phyloP scores from a whole-genome alignment of 1,139 yeast species.

The Waltiozyma sp. region DNA sequence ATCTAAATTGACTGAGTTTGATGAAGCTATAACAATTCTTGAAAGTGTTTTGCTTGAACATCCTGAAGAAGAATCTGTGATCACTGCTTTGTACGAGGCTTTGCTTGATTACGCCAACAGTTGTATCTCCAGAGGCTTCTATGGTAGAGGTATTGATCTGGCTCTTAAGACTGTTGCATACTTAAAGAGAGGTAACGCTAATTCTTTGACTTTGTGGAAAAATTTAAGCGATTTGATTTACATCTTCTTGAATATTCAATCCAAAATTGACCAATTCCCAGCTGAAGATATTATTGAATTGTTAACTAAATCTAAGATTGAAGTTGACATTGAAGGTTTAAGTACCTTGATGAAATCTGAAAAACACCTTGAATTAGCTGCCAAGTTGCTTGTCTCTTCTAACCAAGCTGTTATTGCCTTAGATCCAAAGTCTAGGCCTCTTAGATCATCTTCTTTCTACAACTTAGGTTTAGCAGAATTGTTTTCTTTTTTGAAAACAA shows the following conservation, averaged over 20 bases:
- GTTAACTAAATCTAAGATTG: conserved; percentile 17
- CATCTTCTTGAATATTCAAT: conserved; percentile 35
- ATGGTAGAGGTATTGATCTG: conserved; percentile 47
- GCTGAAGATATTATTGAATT: conserved; percentile 28
- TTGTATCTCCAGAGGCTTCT: conserved; percentile 49
- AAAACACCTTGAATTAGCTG: conserved; percentile 11
- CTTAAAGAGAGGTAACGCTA: conserved; percentile 18
- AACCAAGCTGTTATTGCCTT: conserved; percentile 14
- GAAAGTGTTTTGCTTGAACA: conserved; percentile 30
- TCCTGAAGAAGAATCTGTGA: conserved; percentile 42
- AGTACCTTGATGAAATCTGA: conserved; percentile 3
- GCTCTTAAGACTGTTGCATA: conserved; percentile 32
- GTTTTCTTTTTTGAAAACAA: conserved; percentile 32
- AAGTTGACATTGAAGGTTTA: conserved; percentile 10
- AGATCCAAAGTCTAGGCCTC: conserved; percentile 30
- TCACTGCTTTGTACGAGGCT: conserved; percentile 48
- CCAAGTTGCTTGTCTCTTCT: conserved; percentile 10
- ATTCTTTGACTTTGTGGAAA: conserved; percentile 42
- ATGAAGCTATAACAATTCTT: conserved; percentile 32
- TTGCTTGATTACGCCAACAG: conserved; percentile 42
- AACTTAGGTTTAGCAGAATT: conserved; percentile 63
- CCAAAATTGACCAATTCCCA: conserved; percentile 34
- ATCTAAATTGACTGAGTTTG: conserved; percentile 39
- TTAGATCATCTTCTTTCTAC: conserved; percentile 50
- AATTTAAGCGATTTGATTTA: conserved; percentile 35